Evolutionary conservation across 768 basidiomycete species (phyloP).

Genomic region (Suillus sp.): DNA sequence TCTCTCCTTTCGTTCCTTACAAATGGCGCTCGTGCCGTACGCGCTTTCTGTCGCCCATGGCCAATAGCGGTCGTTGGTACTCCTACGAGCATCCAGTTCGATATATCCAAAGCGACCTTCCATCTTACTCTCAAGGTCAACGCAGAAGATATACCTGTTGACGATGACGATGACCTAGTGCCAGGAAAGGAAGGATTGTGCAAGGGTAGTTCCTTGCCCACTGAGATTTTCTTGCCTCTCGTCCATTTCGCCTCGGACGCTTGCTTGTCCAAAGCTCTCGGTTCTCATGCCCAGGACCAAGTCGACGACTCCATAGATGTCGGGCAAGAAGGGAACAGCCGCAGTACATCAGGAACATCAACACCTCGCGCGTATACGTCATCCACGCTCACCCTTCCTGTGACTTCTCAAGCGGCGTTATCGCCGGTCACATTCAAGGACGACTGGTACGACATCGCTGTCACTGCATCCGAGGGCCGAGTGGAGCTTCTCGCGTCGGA

Average conservation of each 20-base stretch:
- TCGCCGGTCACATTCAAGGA: constrained; percentile 19
- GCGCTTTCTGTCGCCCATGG: constrained; percentile 86
- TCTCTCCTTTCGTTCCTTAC: constrained; percentile 62
- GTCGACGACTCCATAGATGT: constrained; percentile 3
- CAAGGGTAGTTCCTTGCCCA: constrained; percentile 48
- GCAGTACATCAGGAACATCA: not conserved
- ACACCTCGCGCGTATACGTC: constrained; percentile 12
- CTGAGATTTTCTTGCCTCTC: constrained; percentile 89
- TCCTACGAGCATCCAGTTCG: constrained; percentile 69
- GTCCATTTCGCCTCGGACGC: constrained; percentile 76
- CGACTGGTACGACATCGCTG: constrained; percentile 41
- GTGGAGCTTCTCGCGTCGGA: constrained; percentile 50
- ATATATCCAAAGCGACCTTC: constrained; percentile 71
- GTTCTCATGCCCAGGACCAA: not conserved
- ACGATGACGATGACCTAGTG: not conserved
- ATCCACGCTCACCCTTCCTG: constrained; percentile 22
- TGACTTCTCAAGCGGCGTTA: constrained; percentile 10
- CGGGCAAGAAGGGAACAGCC: not conserved
- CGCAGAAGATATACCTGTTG: constrained; percentile 50
- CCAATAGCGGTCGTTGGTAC: constrained; percentile 75
- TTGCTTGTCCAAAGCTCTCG: constrained; percentile 28
- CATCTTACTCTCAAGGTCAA: constrained; percentile 66
- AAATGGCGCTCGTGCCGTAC: constrained; percentile 81
- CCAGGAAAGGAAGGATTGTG: not conserved
- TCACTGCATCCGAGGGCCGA: constrained; percentile 48